Conservation (phyloP, 306 rosid genomes). For the Vachellia collinsii region DNA sequence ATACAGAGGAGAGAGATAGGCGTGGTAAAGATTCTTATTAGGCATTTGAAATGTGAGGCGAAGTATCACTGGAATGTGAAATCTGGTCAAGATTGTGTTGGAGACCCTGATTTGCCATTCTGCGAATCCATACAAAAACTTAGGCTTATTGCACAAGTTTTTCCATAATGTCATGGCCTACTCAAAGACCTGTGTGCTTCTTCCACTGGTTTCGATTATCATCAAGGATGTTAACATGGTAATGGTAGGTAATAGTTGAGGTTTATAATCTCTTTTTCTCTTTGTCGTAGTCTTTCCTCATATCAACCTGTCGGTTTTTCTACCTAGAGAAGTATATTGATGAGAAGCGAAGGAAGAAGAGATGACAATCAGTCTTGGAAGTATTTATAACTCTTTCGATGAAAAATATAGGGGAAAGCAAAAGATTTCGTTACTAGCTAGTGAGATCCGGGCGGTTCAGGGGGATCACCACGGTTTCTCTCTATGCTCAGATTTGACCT, state of each 20-base stretch:
- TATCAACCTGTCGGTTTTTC: constrained; percentile 13
- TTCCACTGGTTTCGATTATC: constrained; percentile 1
- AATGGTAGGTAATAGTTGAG: constrained; percentile 4
- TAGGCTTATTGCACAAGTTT: constrained; percentile 8
- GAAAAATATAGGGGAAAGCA: too few relatives aligned
- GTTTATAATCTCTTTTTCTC: constrained; percentile 19
- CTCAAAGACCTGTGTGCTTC: constrained; percentile 18
- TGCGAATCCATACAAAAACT: constrained; percentile 23
- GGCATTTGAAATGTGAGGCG: constrained; percentile 21
- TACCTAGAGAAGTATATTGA: neutral
- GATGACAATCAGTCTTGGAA: constrained; percentile 7
- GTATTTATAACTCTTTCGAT: neutral
- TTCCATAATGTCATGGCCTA: neutral
- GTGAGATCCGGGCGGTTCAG: too few relatives aligned
- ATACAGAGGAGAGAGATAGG: constrained; percentile 27
- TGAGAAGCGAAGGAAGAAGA: constrained; percentile 13
- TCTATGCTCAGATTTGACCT: too few relatives aligned
- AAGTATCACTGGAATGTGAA: constrained; percentile 45
- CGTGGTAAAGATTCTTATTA: constrained; percentile 23
- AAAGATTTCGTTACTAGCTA: too few relatives aligned
- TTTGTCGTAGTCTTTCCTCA: constrained; percentile 1
- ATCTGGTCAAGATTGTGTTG: constrained; percentile 20
- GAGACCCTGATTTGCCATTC: constrained; percentile 39
- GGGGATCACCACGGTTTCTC: too few relatives aligned
- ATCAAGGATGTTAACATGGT: constrained; percentile 22